Evolutionary conservation across 345 rosid species (phyloP).

Genomic region (Corchorus capsularis): DNA sequence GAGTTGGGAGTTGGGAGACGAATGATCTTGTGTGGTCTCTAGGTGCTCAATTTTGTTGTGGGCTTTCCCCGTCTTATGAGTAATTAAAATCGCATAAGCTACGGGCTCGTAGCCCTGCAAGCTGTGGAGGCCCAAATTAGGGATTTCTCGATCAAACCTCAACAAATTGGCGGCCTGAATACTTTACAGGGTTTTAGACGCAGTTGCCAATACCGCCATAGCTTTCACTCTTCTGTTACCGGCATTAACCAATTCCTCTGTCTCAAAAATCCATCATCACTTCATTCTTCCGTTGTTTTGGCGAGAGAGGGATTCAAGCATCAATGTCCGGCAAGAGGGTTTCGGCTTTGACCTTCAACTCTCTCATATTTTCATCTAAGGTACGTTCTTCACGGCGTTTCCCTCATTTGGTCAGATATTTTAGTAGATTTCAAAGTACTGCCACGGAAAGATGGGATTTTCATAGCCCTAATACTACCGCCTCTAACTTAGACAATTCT

Average conservation of each 20-base stretch:
- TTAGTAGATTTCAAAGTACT: slow-evolving; percentile 36
- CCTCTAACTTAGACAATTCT: slow-evolving; percentile 18
- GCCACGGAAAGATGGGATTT: slow-evolving; percentile 54
- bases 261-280: neutral
- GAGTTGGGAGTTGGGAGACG: no score
- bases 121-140: no score
- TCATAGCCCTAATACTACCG: slow-evolving; percentile 23
- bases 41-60: no score
- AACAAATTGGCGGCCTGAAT: neutral
- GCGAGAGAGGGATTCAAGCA: neutral
- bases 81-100: no score
- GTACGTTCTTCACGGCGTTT: slow-evolving; percentile 32
- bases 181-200: neutral
- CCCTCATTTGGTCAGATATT: slow-evolving; percentile 27
- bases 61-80: no score
- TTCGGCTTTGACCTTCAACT: slow-evolving; percentile 30
- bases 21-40: no score
- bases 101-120: no score
- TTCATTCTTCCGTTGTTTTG: neutral
- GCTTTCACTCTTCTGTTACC: neutral
- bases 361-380: slow-evolving; percentile 31
- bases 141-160: no score
- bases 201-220: neutral
- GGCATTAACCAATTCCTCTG: neutral
- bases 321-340: slow-evolving; percentile 48